Base-by-base conservation (phyloP, 148 eudicot genomes). In the Hydrangea macrophylla region DNA sequence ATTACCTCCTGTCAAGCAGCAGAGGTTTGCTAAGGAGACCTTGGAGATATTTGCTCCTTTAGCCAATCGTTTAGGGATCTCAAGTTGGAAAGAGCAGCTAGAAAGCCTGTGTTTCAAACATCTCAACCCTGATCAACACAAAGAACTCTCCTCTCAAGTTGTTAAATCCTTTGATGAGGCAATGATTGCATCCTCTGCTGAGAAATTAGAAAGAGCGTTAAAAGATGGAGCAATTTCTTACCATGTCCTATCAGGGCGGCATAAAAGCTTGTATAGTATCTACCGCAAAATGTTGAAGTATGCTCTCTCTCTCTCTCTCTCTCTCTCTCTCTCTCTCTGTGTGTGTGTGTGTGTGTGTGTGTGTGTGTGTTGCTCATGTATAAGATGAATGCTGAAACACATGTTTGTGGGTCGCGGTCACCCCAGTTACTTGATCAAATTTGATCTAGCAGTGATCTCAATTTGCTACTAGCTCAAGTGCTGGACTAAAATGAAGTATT, bases 31-130 rank as follows among this genome's bases (percentile, higher is more conserved):
- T 2, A 90, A 94, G 82, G 99, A 94, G 70, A 94, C 99, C 6
- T 58, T 90, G 82, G 96, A 90, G 80, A 85, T 94, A 67, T 94
- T 94, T 84, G 99, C 84, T 63, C 99, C 97, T 23, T 73, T 94
- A 73, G 96, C 99, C 60, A 94, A 89, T 72, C 87, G 97, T 69
- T 81, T 94, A 75, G 97, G 99, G 42, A 90, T 94, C 68, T 87
- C 73, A 61, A 86, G 88, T 39, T 94, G 99, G 99, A 94, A 94
- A 75, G 92, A 82, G 65, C 89, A 82, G 77, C 86, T 94, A 10
- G 99, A 94, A 63, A 87, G 87, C 67, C 76, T 90, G 28, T 90
- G 97, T 73, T 90, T 94, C 54, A 90, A 80, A 79, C 75, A 88
- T 72, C 80, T 94, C 22, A 66, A 88, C 70, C 96, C 92, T 1